Conservation (phyloP, 2,329 filamentous ascomycete genomes). For the Clarireedia paspali region DNA sequence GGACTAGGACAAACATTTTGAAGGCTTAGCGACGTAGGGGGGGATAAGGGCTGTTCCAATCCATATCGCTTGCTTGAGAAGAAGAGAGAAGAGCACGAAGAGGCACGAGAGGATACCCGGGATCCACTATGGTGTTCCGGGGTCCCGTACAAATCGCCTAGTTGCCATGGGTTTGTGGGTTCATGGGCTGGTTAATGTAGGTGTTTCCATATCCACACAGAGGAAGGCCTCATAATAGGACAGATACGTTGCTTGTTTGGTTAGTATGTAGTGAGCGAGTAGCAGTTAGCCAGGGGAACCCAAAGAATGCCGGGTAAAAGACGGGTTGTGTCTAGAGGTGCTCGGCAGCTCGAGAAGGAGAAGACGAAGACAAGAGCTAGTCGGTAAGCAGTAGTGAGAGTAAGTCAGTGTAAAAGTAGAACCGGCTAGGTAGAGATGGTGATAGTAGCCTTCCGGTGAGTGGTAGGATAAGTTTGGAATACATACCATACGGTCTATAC, state of each 20-base stretch:
- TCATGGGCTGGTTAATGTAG: not conserved
- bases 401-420: not conserved
- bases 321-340: too few species aligned
- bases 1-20: not conserved
- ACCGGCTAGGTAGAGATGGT: not conserved
- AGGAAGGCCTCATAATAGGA: too few species aligned
- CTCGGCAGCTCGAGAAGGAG: not conserved
- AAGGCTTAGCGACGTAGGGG: slow-evolving; percentile 2
- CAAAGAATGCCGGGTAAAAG: not conserved
- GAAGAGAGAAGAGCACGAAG: too few species aligned
- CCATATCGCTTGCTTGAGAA: not conserved
- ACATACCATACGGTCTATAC: too few species aligned
- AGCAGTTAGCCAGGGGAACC: not conserved
- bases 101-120: too few species aligned
- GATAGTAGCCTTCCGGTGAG: not conserved
- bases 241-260: not conserved
- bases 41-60: not conserved
- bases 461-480: too few species aligned
- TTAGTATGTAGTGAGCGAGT: not conserved
- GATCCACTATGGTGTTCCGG: too few species aligned
- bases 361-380: not conserved
- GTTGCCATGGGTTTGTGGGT: too few species aligned
- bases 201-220: not conserved
- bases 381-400: not conserved
- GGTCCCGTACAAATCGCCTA: too few species aligned